Percentiles rank a stretch among this genome's conserved stretches.
phyloP scores from a whole-genome alignment of 441 rosid genomes.

The Pelargonium myrrhifolium region DNA sequence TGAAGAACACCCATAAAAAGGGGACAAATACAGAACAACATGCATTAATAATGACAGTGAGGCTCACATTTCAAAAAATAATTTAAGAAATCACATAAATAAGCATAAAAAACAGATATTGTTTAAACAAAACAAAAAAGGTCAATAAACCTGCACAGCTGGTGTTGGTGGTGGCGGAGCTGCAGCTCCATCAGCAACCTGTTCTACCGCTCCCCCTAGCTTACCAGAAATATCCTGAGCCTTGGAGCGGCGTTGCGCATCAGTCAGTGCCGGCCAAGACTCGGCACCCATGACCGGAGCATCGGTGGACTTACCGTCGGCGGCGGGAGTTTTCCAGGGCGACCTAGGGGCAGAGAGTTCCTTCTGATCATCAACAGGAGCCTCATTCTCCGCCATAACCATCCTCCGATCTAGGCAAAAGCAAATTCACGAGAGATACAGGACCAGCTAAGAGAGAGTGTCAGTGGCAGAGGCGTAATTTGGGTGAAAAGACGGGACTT shows the following conservation, averaged over 20 bases:
- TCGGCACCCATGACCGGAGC: constrained; percentile 73
- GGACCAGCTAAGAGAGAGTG: neutral
- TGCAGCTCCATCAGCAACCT: constrained; percentile 21
- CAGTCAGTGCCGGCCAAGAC: constrained; percentile 83
- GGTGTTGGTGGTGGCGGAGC: constrained; percentile 21
- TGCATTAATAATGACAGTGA: neutral
- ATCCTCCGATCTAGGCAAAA: constrained; percentile 17
- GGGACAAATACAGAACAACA: neutral
- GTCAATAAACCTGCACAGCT: constrained; percentile 29
- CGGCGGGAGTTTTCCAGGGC: constrained; percentile 64
- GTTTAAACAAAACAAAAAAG: neutral
- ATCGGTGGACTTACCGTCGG: constrained; percentile 26
- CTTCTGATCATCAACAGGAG: constrained; percentile 47
- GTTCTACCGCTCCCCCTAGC: neutral
- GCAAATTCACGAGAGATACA: constrained; percentile 2
- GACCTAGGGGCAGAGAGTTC: constrained; percentile 46
- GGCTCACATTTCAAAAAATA: constrained; percentile 2
- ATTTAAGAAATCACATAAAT: neutral
- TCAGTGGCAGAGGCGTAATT: constrained; percentile 9
- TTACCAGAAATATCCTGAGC: constrained; percentile 22
- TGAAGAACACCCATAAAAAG: neutral
- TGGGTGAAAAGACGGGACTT: neutral
- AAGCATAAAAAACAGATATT: neutral
- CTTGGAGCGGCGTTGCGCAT: constrained; percentile 38
- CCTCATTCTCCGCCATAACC: constrained; percentile 67